Conservation (phyloP, 768 basidiomycete genomes). For the Asterophora lycoperdoides region DNA sequence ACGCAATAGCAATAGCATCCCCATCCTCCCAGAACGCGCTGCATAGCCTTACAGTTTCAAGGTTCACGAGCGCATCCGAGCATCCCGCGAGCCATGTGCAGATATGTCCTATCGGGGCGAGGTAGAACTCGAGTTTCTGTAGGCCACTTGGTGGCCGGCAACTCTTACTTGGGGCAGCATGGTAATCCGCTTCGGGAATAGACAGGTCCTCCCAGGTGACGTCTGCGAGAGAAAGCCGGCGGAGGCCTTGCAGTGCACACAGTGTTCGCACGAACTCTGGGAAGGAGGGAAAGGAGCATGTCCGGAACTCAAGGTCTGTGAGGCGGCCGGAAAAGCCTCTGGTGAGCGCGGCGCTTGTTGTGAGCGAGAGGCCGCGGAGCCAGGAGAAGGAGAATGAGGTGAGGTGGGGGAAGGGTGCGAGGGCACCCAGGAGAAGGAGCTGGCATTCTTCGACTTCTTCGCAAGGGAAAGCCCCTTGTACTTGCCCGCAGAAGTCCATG, state of each 20-base stretch:
- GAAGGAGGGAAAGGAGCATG: slow-evolving; percentile 22
- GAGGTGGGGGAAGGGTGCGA: slow-evolving; percentile 15
- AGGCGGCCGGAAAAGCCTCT: slow-evolving; percentile 16
- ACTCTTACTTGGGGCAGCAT: not conserved
- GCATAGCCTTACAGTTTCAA: slow-evolving; percentile 15
- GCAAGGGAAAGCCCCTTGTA: slow-evolving; percentile 3
- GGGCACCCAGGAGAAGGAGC: slow-evolving; percentile 7
- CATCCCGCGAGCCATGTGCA: slow-evolving; percentile 18
- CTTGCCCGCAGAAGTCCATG: not conserved
- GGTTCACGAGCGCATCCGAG: slow-evolving; percentile 8
- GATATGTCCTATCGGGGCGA: slow-evolving; percentile 18
- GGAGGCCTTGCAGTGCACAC: slow-evolving; percentile 19
- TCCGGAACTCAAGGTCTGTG: slow-evolving; percentile 22
- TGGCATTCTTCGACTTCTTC: slow-evolving; percentile 3
- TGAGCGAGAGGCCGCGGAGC: slow-evolving; percentile 12
- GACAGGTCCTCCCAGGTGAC: slow-evolving; percentile 19
- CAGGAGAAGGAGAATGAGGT: slow-evolving; percentile 17
- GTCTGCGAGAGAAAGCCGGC: slow-evolving; percentile 19
- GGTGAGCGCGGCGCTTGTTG: slow-evolving; percentile 6
- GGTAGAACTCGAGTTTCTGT: slow-evolving; percentile 16
- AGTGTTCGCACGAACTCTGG: slow-evolving; percentile 18
- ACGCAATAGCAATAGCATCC: slow-evolving; percentile 20
- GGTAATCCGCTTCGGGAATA: slow-evolving; percentile 2
- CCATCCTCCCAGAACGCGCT: slow-evolving; percentile 21
- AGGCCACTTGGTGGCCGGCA: slow-evolving; percentile 14